phyloP scores from a whole-genome alignment of 768 basidiomycete species.

The Leccinum fibrillosum region DNA sequence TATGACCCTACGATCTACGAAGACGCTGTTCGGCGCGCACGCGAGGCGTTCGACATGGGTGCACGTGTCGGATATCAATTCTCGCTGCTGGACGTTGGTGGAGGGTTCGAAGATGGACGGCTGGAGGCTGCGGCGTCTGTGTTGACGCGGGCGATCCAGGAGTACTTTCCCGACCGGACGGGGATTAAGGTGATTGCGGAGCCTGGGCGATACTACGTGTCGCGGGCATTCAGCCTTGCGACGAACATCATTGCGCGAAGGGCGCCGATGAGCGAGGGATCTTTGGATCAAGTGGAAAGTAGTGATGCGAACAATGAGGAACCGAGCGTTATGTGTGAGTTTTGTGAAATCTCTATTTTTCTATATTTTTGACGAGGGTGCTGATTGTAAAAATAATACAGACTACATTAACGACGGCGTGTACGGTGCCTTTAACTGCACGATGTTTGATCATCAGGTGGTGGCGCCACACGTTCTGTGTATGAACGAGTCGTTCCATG shows the following conservation, averaged over 20 bases:
- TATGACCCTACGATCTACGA: slow-evolving; percentile 88
- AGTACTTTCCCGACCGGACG: slow-evolving; percentile 71
- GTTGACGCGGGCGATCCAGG: slow-evolving; percentile 65
- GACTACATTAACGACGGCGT: slow-evolving; percentile 99
- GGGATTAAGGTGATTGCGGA: slow-evolving; percentile 87
- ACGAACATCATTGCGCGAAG: slow-evolving; percentile 91
- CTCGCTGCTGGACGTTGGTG: slow-evolving; percentile 87
- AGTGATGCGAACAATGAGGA: slow-evolving; percentile 29
- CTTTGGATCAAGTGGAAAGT: slow-evolving; percentile 18
- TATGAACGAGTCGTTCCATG: slow-evolving; percentile 58
- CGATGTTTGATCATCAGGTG: slow-evolving; percentile 94
- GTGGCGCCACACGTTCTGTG: slow-evolving; percentile 83
- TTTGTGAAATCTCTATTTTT: slow-evolving; percentile 15
- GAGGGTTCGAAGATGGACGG: slow-evolving; percentile 88
- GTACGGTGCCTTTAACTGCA: slow-evolving; percentile 96
- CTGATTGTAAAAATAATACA: slow-evolving; percentile 31
- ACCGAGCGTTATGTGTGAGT: slow-evolving; percentile 88
- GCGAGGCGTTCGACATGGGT: slow-evolving; percentile 85
- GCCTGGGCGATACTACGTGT: slow-evolving; percentile 93
- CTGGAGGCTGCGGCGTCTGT: slow-evolving; percentile 79
- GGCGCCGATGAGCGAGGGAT: slow-evolving; percentile 43
- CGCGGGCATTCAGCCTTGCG: slow-evolving; percentile 88
- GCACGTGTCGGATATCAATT: slow-evolving; percentile 77
- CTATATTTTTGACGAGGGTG: neutral
- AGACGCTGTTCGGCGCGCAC: slow-evolving; percentile 84